phyloP scores from a whole-genome alignment of 768 basidiomycete genomes.

The Termitomyces bulborhizus region DNA sequence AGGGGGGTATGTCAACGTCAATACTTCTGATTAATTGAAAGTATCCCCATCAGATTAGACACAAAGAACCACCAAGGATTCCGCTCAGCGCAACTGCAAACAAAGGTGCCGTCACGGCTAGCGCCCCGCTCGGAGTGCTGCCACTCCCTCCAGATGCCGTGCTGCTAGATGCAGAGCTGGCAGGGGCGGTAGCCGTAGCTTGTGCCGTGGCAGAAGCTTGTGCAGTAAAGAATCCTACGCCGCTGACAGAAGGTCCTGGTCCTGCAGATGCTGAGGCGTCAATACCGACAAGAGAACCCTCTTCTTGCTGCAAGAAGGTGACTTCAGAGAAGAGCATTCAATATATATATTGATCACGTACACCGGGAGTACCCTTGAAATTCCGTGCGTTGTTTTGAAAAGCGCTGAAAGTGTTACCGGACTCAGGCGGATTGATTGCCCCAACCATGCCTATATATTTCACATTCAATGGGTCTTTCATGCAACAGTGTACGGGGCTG shows the following conservation, averaged over 20 bases:
- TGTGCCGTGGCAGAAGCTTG: slow-evolving; percentile 4
- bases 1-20: too few species aligned
- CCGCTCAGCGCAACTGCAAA: background rate
- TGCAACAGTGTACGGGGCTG: background rate
- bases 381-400: slow-evolving; percentile 29
- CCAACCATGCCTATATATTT: slow-evolving; percentile 37
- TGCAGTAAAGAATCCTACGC: slow-evolving; percentile 23
- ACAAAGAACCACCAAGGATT: background rate
- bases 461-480: background rate
- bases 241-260: slow-evolving; percentile 32
- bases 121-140: background rate
- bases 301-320: slow-evolving; percentile 26
- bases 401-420: slow-evolving; percentile 32
- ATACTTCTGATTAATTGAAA: background rate
- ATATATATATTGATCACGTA: slow-evolving; percentile 16
- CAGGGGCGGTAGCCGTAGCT: background rate
- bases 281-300: slow-evolving; percentile 34
- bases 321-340: background rate
- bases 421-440: slow-evolving; percentile 44
- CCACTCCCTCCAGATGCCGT: background rate
- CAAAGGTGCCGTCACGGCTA: background rate
- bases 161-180: background rate
- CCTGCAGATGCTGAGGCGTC: slow-evolving; percentile 42
- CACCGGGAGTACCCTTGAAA: slow-evolving; percentile 23
- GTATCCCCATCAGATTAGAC: background rate